Conservation (phyloP, 208 protist genomes). For the Acanthamoeba castellanii region DNA sequence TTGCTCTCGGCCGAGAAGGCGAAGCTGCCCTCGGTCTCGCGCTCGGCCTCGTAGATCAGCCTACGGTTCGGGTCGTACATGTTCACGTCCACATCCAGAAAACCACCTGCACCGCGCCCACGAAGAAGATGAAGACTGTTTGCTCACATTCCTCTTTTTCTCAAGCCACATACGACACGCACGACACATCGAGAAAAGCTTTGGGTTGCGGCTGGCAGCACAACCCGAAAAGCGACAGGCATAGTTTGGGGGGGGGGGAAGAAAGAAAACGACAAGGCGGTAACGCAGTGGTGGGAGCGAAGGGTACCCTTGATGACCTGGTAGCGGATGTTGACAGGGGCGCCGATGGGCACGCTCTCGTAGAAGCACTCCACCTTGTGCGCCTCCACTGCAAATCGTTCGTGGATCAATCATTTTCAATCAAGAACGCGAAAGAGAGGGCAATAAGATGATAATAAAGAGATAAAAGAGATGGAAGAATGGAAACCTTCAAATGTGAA, state of each 20-base stretch:
- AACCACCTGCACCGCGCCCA: background rate
- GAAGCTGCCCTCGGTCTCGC: constrained; percentile 77
- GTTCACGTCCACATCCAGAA: constrained; percentile 1
- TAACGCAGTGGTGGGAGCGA: background rate
- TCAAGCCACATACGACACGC: background rate
- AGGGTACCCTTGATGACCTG: constrained; percentile 80
- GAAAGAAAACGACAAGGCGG: too few relatives aligned
- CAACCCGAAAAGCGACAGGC: background rate
- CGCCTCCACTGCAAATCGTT: constrained; percentile 74
- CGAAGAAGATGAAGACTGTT: background rate
- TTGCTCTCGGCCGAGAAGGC: constrained; percentile 69
- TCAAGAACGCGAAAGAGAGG: background rate
- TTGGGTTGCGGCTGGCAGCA: background rate
- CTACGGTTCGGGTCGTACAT: constrained; percentile 37
- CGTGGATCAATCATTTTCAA: background rate
- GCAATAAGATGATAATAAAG: background rate
- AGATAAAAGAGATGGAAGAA: background rate
- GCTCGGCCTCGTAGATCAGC: constrained; percentile 65
- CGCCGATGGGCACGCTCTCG: constrained; percentile 56
- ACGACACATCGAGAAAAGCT: background rate
- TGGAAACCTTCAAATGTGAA: background rate
- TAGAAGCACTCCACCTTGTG: constrained; percentile 83
- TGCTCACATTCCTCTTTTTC: background rate
- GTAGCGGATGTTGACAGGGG: constrained; percentile 76
- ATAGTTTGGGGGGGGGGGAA: too few relatives aligned